phyloP scores from a whole-genome alignment of 2,329 filamentous ascomycete genomes.

The Penicillium sclerotiorum region DNA sequence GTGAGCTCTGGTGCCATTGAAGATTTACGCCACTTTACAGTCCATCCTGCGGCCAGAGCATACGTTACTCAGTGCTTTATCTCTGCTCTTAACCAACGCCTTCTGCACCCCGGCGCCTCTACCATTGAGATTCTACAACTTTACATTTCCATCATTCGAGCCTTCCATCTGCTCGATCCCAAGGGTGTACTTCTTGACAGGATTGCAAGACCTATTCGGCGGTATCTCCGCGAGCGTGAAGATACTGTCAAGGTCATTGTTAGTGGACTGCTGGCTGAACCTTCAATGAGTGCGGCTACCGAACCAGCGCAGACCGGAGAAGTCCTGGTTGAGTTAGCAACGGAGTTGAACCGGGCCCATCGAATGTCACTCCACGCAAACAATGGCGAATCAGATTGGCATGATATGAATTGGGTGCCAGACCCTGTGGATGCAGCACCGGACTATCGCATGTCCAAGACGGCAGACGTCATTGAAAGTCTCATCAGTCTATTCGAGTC shows the following conservation, averaged over 20 bases:
- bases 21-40: conserved; percentile 62
- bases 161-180: conserved; percentile 65
- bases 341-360: conserved; percentile 51
- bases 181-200: conserved; percentile 68
- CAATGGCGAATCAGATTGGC: conserved; percentile 77
- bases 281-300: conserved; percentile 41
- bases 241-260: conserved; percentile 69
- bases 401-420: conserved; percentile 90
- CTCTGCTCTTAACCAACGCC: conserved; percentile 54
- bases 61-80: conserved; percentile 59
- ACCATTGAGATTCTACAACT: conserved; percentile 68
- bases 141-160: conserved; percentile 68
- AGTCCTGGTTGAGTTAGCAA: conserved; percentile 55
- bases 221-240: conserved; percentile 65
- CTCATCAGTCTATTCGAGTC: conserved; percentile 85
- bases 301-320: conserved; percentile 35
- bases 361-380: conserved; percentile 49
- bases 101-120: conserved; percentile 66
- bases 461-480: conserved; percentile 88
- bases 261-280: conserved; percentile 62
- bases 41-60: conserved; percentile 55
- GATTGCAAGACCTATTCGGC: conserved; percentile 65
- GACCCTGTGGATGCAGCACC: conserved; percentile 91
- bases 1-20: conserved; percentile 61
- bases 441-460: conserved; percentile 86